These are phyloP conservation scores for Cruciata laevipes DNA, from an alignment of 257 asterid genomes.

Conservation along the genomic window DNA sequence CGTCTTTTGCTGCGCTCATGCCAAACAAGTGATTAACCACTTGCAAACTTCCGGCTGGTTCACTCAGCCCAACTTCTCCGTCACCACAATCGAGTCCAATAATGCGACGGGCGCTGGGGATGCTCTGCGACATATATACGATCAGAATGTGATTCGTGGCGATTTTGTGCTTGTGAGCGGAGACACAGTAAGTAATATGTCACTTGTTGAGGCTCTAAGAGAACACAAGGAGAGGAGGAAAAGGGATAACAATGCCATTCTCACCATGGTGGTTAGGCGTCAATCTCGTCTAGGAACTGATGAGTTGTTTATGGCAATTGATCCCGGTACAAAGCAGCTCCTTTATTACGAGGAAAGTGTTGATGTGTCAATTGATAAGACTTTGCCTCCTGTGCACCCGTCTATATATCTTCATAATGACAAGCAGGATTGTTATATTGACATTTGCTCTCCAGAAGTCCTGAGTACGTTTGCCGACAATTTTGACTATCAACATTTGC, in stretches of 20 bases:
- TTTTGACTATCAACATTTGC: slow-evolving; percentile 95
- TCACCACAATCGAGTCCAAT: slow-evolving; percentile 70
- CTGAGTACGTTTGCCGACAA: slow-evolving; percentile 90
- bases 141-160: slow-evolving; percentile 77
- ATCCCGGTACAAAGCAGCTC: slow-evolving; percentile 84
- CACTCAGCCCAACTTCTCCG: slow-evolving; percentile 58
- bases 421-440: slow-evolving; percentile 97
- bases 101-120: slow-evolving; percentile 87
- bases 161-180: slow-evolving; percentile 91
- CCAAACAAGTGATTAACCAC: slow-evolving; percentile 80
- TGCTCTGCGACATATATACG: slow-evolving; percentile 81
- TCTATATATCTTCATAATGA: slow-evolving; percentile 76
- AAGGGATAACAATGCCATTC: slow-evolving; percentile 82
- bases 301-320: slow-evolving; percentile 83
- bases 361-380: slow-evolving; percentile 64
- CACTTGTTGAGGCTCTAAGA: slow-evolving; percentile 60
- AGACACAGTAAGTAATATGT: slow-evolving; percentile 96
- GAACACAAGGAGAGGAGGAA: slow-evolving; percentile 88
- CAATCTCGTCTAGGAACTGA: slow-evolving; percentile 96
- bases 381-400: slow-evolving; percentile 53
- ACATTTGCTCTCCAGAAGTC: slow-evolving; percentile 93
- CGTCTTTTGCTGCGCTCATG: slow-evolving; percentile 93
- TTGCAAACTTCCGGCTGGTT: slow-evolving; percentile 69
- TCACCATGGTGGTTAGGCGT: slow-evolving; percentile 81
- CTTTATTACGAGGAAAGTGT: slow-evolving; percentile 79